Base-by-base conservation (phyloP, 73 alveolate species). In the Paramecium primaurelia region DNA sequence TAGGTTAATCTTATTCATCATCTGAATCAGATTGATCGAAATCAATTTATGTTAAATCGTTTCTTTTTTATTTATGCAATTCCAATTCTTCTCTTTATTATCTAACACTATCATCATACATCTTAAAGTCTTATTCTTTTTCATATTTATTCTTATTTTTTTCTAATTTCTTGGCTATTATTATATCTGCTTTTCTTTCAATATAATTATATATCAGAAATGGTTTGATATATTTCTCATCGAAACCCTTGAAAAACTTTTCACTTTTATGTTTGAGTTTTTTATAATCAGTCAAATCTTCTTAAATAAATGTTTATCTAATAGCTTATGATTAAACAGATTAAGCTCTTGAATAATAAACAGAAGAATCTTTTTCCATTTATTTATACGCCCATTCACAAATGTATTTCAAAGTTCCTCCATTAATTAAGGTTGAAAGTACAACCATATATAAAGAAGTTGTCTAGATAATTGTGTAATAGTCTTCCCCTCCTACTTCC, bases 161-260 rank as follows among this genome's bases (percentile, higher is more conserved):
- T 36, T 80, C 91, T 7, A 36, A 5, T 71, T 73, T 38, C 30
- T 89, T 89, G 8, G 86, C 94, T 64, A 45, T 2, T 6, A 14
- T 45, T 12, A 89, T 89, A 49, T 71, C 73, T n/a, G 77, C 42
- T 26, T 89, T 89, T 73, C 94, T 42, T 20, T 89, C 77, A 42
- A 28, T 51, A 45, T 89, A 89, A 16, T 89, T 45, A 26, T 16
- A 89, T 5, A 89, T 89, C 5, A 89, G 58, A 11, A 71, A 71
- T 30, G 94, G 94, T 40, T 89, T 89, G 4, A 89, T 44, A 18
- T 59, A 89, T 30, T 69, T 71, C 51, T 89, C 94, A 89, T 89
- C 94, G 8, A 89, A 45, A 26, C 20, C 30, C n/a, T 89, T 89
- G 37, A 77, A 89, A n/a, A 71, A 34, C 54, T 71, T 89, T 30